Base-by-base conservation (phyloP, 2,329 filamentous ascomycete species). In the Aurifilum marmelostoma region DNA sequence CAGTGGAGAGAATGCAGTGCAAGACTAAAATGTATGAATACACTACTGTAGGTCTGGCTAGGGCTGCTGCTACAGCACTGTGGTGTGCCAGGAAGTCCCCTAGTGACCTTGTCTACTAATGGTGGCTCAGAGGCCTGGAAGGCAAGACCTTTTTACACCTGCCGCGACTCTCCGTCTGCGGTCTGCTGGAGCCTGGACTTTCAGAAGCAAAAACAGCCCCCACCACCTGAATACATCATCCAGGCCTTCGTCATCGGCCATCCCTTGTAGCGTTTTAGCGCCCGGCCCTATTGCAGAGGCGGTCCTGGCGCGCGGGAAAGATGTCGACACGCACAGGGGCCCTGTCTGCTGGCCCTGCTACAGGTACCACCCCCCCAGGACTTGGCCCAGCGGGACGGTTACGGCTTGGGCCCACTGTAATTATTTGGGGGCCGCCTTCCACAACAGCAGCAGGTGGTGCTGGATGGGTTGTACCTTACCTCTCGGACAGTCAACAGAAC, bases 311-410 rank as follows among this genome's bases (percentile, higher is more conserved):
- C 47, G n/a, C n/a, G 47, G 24, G 47, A 27, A 27, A n/a, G 47
- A 52, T 5, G 47, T 11, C 47, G n/a, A 52, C 47, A 52, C 21
- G n/a, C n/a, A 52, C 9, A 14, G 50, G n/a, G n/a, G 11, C n/a
- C n/a, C 50, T 47, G 43, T 18, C 18, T 47, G 43, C 21, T 47
- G 43, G 43, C n/a, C 27, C 47, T 21, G 2, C 16, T 12, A 21
- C 8, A 14, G 43, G 59, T n/a, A n/a, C n/a, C n/a, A n/a, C n/a
- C n/a, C n/a, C n/a, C n/a, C n/a, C n/a, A n/a, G n/a, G n/a, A n/a
- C n/a, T n/a, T n/a, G n/a, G 64, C 67, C 67, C 67, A 67, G 64
- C 63, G 67, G 54, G 54, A 65, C 59, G 68, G 65, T 67, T 65
- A 52, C 43, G 29, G 67, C 67, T 16, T 29, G 50, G 50, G 24